Conservation (phyloP, 169 alveolate genomes). For the Plasmodium chabaudi region DNA sequence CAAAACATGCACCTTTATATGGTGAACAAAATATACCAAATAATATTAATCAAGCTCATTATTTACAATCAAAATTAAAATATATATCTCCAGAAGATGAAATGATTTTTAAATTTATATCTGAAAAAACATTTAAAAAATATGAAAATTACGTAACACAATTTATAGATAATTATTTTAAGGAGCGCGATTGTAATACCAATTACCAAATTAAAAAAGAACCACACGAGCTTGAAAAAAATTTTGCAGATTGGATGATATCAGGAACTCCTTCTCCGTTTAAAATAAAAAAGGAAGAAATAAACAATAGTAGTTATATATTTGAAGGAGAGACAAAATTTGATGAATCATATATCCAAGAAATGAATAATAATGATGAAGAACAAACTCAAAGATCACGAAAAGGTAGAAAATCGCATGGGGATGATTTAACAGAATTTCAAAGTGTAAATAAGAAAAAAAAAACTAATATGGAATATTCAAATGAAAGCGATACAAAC, state of each 20-base stretch:
- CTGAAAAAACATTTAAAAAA: conserved; percentile 38
- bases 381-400: not conserved
- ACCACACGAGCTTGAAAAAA: not conserved
- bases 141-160: conserved; percentile 45
- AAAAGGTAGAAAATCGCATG: conserved; percentile 5
- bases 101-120: conserved; percentile 57
- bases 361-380: not conserved
- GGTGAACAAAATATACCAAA: conserved; percentile 7
- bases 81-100: conserved; percentile 43
- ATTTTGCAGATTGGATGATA: not conserved
- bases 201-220: conserved; percentile 3
- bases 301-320: not conserved
- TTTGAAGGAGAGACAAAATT: not conserved
- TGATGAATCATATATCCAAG: not conserved
- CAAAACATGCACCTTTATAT: not conserved
- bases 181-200: not conserved
- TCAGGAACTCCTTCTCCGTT: not conserved
- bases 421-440: conserved; percentile 22
- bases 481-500: not conserved
- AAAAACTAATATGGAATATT: not conserved
- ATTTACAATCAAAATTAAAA: conserved; percentile 1
- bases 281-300: not conserved
- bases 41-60: not conserved
- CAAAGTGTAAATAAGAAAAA: conserved; percentile 21
- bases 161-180: conserved; percentile 27